Percentiles rank a stretch among this genome's conserved stretches.
phyloP scores from a whole-genome alignment of 306 rosid species.

The Trifolium repens region DNA sequence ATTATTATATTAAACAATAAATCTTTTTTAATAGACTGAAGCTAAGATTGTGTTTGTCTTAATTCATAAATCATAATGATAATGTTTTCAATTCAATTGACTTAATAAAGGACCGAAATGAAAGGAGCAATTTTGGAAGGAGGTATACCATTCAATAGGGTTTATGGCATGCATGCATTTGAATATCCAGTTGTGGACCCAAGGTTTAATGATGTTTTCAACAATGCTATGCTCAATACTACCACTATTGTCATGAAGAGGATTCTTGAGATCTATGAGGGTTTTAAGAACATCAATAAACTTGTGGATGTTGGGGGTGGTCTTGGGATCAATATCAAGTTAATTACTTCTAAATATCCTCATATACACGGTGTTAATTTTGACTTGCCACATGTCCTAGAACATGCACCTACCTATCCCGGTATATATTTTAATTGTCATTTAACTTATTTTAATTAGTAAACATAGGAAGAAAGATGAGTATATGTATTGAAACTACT shows the following conservation, averaged over 20 bases:
- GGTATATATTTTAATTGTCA: conserved; percentile 30
- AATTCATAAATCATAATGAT: not conserved
- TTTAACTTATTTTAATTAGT: too few relatives aligned
- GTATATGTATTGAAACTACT: not conserved
- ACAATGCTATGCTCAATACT: conserved; percentile 49
- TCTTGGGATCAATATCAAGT: conserved; percentile 48
- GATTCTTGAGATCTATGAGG: conserved; percentile 52
- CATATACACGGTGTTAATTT: conserved; percentile 46
- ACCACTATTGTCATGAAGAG: conserved; percentile 41
- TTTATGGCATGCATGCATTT: conserved; percentile 45
- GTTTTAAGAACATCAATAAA: conserved; percentile 47
- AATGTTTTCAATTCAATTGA: not conserved
- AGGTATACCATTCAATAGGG: conserved; percentile 53
- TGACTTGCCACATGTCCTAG: conserved; percentile 57
- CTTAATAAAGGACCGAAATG: not conserved
- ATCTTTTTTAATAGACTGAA: not conserved
- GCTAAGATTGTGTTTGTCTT: not conserved
- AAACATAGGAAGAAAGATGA: not conserved
- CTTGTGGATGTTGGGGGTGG: conserved; percentile 75
- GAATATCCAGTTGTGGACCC: conserved; percentile 45
- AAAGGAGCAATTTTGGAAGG: conserved; percentile 53
- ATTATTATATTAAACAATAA: too few relatives aligned
- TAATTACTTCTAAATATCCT: conserved; percentile 58
- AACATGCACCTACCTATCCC: conserved; percentile 48
- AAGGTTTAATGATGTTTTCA: conserved; percentile 52